These are phyloP conservation scores for Thalassiosira livingstoniorum DNA, from an alignment of 352 stramenopile genomes.

Conservation along the genomic window DNA sequence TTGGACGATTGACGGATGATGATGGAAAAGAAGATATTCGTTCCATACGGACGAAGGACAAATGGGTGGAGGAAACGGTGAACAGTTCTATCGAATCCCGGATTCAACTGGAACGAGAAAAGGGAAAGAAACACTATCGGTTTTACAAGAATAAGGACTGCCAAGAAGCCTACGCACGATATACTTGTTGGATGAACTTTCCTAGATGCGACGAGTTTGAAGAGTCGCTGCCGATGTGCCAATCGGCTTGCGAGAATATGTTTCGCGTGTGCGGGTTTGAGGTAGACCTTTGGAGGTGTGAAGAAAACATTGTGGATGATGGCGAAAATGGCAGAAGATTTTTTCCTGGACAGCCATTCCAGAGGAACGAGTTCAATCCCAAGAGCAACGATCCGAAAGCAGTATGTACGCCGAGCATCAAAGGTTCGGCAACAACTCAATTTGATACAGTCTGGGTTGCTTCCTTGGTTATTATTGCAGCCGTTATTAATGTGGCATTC, in stretches of 20 bases:
- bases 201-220: slow-evolving; percentile 90
- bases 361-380: slow-evolving; percentile 38
- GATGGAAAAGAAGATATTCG: slow-evolving; percentile 12
- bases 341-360: slow-evolving; percentile 50
- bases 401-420: slow-evolving; percentile 56
- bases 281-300: slow-evolving; percentile 90
- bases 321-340: slow-evolving; percentile 15
- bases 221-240: slow-evolving; percentile 88
- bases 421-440: slow-evolving; percentile 13
- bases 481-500: too few relatives aligned
- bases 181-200: slow-evolving; percentile 92
- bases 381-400: slow-evolving; percentile 20
- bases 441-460: too few relatives aligned
- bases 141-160: slow-evolving; percentile 90
- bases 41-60: slow-evolving; percentile 48
- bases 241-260: slow-evolving; percentile 89
- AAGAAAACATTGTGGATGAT: slow-evolving; percentile 38
- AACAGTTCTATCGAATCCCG: slow-evolving; percentile 22
- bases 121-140: slow-evolving; percentile 83
- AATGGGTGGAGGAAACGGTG: slow-evolving; percentile 62
- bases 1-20: slow-evolving; percentile 36
- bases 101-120: slow-evolving; percentile 33
- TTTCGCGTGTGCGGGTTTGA: slow-evolving; percentile 87
- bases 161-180: slow-evolving; percentile 90
- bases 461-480: too few relatives aligned